phyloP scores from a whole-genome alignment of 495 filamentous ascomycete species.

The Wilcoxina mikolae region DNA sequence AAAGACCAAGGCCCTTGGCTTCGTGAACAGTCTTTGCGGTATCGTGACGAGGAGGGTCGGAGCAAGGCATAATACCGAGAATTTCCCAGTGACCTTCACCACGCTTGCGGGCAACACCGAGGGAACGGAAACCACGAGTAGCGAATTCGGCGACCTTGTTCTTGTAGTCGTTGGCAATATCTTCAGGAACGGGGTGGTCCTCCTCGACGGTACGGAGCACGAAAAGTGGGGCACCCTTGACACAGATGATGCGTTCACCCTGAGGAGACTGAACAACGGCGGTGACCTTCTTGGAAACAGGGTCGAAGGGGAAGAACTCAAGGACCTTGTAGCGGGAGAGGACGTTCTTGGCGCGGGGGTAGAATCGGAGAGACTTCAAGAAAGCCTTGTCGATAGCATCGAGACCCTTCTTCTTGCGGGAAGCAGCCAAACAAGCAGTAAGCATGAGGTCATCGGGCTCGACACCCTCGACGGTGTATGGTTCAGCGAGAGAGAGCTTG shows the following conservation, averaged over 20 bases:
- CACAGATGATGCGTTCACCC: slow-evolving; percentile 68
- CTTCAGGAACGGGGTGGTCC: slow-evolving; percentile 57
- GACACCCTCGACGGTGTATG: slow-evolving; percentile 65
- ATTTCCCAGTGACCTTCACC: slow-evolving; percentile 69
- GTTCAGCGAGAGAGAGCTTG: slow-evolving; percentile 72
- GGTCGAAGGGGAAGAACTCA: slow-evolving; percentile 80
- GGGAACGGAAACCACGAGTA: slow-evolving; percentile 77
- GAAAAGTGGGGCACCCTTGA: slow-evolving; percentile 80
- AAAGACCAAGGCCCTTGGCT: slow-evolving; percentile 71
- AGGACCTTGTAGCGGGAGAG: slow-evolving; percentile 63
- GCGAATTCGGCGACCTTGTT: slow-evolving; percentile 84
- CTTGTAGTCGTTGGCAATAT: slow-evolving; percentile 66
- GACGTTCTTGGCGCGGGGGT: slow-evolving; percentile 60
- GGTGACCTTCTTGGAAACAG: slow-evolving; percentile 83
- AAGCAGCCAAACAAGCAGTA: slow-evolving; percentile 78
- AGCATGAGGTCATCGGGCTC: slow-evolving; percentile 76
- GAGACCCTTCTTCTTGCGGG: slow-evolving; percentile 86
- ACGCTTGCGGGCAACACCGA: slow-evolving; percentile 79
- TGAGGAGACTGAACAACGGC: slow-evolving; percentile 68
- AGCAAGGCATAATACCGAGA: slow-evolving; percentile 86
- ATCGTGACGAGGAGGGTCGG: slow-evolving; percentile 79
- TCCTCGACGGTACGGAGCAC: slow-evolving; percentile 71
- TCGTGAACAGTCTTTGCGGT: slow-evolving; percentile 81
- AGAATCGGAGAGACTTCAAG: slow-evolving; percentile 64
- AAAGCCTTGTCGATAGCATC: slow-evolving; percentile 93